phyloP scores from a whole-genome alignment of 352 stramenopile species.

The Chrysophaeum taylorii region DNA sequence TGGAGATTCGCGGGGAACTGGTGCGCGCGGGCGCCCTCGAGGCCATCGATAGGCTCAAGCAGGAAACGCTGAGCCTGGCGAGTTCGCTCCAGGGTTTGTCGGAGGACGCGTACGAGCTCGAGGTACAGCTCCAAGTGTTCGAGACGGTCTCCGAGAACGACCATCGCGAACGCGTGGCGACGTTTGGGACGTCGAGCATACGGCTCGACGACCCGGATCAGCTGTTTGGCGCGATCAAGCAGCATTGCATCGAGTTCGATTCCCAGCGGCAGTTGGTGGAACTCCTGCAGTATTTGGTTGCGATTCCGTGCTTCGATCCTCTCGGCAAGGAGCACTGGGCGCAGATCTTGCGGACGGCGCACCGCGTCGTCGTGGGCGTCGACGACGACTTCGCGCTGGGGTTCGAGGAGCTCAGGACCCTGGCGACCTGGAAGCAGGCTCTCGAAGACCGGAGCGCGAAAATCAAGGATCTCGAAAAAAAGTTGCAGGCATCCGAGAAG shows the following conservation, averaged over 20 bases:
- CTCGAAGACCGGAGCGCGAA: too few species aligned
- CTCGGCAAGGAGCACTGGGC: not conserved
- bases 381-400: not conserved
- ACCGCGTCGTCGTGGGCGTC: not conserved
- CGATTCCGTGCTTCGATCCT: not conserved
- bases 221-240: not conserved
- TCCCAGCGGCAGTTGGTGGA: not conserved
- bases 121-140: constrained; percentile 28
- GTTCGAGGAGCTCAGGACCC: not conserved
- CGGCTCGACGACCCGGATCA: not conserved
- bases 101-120: constrained; percentile 31
- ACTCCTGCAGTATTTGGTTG: not conserved
- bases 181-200: too few species aligned
- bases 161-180: too few species aligned
- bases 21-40: constrained; percentile 29
- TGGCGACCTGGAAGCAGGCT: not conserved
- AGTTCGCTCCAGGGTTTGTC: constrained; percentile 20
- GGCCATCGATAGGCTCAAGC: constrained; percentile 29
- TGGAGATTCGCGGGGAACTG: constrained; percentile 30
- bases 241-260: not conserved
- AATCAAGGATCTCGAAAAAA: too few species aligned
- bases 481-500: too few species aligned
- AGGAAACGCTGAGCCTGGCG: constrained; percentile 25
- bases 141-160: constrained; percentile 34
- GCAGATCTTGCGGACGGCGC: not conserved